Conservation (phyloP, 2,329 filamentous ascomycete genomes). For the Arthrinium puccinioides region DNA sequence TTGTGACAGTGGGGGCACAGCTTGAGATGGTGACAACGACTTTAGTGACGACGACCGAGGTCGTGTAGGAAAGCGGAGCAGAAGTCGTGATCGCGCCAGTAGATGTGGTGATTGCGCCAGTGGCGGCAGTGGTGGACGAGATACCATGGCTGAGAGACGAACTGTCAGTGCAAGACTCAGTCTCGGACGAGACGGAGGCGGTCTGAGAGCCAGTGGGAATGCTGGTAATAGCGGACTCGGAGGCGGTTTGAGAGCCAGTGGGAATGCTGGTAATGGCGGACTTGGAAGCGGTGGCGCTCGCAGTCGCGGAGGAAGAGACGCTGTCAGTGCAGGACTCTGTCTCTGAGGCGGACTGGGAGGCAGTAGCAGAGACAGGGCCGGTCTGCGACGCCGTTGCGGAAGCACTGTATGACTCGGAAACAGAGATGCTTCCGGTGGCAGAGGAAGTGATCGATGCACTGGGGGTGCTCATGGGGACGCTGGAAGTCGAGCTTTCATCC, state of each 20-base stretch:
- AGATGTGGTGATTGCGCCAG: constrained; percentile 30
- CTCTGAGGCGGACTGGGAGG: not conserved
- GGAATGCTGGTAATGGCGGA: not conserved
- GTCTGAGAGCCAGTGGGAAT: not conserved
- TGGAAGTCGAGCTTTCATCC: constrained; percentile 4
- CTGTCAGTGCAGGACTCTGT: not conserved
- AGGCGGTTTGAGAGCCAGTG: not conserved
- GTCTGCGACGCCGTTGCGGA: constrained; percentile 1
- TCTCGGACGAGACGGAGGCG: not conserved
- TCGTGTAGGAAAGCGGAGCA: constrained; percentile 22
- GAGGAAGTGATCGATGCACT: constrained; percentile 6
- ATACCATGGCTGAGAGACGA: constrained; percentile 13
- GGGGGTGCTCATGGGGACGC: constrained; percentile 3
- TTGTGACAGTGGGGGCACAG: constrained; percentile 23
- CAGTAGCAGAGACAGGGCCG: not conserved
- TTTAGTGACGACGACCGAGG: constrained; percentile 24
- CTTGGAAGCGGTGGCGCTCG: not conserved
- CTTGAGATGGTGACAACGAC: constrained; percentile 24
- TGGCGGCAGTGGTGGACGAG: constrained; percentile 18
- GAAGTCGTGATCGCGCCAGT: constrained; percentile 26
- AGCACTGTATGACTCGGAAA: constrained; percentile 2
- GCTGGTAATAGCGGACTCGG: not conserved
- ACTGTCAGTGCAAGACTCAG: not conserved
- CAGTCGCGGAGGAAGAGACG: not conserved
- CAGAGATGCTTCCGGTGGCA: constrained; percentile 6